Base-by-base conservation (phyloP, 2,329 filamentous ascomycete species). In the Trichocomaceae sp. region DNA sequence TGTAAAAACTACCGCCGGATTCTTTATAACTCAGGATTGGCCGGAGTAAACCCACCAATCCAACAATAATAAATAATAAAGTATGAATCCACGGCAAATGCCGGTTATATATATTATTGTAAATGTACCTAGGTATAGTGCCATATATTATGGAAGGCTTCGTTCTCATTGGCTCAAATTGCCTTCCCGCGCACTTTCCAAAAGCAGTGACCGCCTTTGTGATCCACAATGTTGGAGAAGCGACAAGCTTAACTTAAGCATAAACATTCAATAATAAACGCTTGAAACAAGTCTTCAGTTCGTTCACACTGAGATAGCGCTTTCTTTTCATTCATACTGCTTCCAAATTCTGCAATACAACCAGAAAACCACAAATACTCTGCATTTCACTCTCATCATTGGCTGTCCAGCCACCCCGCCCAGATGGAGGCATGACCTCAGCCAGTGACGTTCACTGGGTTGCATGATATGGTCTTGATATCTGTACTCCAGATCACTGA, bases 351-450 rank as follows among this genome's bases (percentile, higher is more conserved):
- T 19, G n/a, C 4, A 8, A 2, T 12, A 5, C 37, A 41, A 41
- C 37, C 4, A 31, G 23, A 22, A 33, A 51, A 44, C 49, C 22
- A n/a, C 17, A 17, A 9, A 17, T 5, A 6, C 7, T 12, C 10
- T 13, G 2, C 31, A 23, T 8, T 44, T 29, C 9, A 10, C 41
- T 51, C 31, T 54, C 33, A 44, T 54, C 50, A 54, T 51, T 41
- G 52, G 47, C 50, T 52, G 9, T 46, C 52, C 56, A 57, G 51
- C 56, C 54, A 57, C 56, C 44, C 55, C 48, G 48, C 54, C 17
- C 33, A 26, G 39, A 57, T 57, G 56, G 56, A 55, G 50, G 56
- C 56, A 57, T 57, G 56, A 57, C 56, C 46, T 15, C 23, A 49
- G 56, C 56, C 52, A 47, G 48, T 57, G 56, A 57, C 52, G 23